Evolutionary conservation across 2,329 filamentous ascomycete species (phyloP), one percentile per base, ranked within the genome.

Genomic region (Hypomyces rosellus): DNA sequence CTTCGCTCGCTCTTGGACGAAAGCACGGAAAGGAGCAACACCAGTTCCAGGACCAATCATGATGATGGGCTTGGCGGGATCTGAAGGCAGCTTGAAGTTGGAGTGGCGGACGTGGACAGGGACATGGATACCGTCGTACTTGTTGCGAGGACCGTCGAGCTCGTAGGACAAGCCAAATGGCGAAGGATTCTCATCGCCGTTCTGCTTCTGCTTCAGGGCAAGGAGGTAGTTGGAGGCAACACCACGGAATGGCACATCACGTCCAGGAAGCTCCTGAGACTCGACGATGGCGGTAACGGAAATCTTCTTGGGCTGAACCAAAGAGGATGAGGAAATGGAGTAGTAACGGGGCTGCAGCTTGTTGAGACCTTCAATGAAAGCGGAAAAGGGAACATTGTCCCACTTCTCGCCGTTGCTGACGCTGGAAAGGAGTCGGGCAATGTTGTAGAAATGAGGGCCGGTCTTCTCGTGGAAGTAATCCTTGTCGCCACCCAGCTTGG

Each of bases 341-440:
- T 99, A 99, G 78, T 97, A 99, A 45, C 93, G 89, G 37, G 93
- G 92, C 70, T 99, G 93, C 51, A 99, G 83, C 76, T 96, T 97
- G 71, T 85, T 88, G 54, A 99, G 71, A 57, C 89, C 88, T 76
- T 99, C 93, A 58, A 99, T 90, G 61, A 97, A 84, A 61, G 91
- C 84, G 8, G 93, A 96, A 73, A 99, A 97, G 14, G 93, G 95
- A 50, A 96, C 84, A 49, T 83, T 84, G 49, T 81, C 75, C 88
- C 93, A 99, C 52, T 82, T 82, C 69, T 88, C 74, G 45, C 86
- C 84, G 34, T 85, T 84, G 61, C 83, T 79, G 55, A 93, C 78
- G 46, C 76, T 78, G 57, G 89, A 77, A 38, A 99, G 79, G 45
- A 93, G 81, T 63, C 95, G 87, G 12, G 89, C 86, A 62, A 99